A percentile compares a stretch with the other conserved stretches of the same genome.
These are phyloP conservation scores for Blastobotrys raffinosifermentans DNA, from an alignment of 1,139 yeast species.

Conservation along the genomic window DNA sequence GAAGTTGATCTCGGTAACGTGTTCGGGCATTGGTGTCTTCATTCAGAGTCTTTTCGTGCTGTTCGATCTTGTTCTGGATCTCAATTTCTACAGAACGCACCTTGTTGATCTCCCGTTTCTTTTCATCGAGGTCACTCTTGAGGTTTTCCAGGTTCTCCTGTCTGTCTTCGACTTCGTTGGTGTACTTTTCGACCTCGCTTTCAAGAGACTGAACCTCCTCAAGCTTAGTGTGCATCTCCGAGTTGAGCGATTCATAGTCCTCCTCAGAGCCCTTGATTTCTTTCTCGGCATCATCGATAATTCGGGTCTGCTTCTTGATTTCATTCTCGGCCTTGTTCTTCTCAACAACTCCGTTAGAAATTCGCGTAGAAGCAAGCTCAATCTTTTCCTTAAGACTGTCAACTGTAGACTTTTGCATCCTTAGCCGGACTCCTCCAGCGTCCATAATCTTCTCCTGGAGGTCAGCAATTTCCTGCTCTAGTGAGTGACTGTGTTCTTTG, in stretches of 20 bases:
- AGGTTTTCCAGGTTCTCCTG: conserved; percentile 37
- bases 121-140: conserved; percentile 45
- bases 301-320: conserved; percentile 47
- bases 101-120: conserved; percentile 50
- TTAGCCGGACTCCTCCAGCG: conserved; percentile 84
- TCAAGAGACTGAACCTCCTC: conserved; percentile 27
- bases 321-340: conserved; percentile 64
- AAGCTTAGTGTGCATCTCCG: conserved; percentile 34
- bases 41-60: conserved; percentile 41
- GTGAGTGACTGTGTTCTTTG: conserved; percentile 49
- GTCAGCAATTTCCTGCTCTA: conserved; percentile 52
- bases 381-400: conserved; percentile 67
- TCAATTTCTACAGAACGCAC: conserved; percentile 68
- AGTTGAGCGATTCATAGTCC: conserved; percentile 33
- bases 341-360: conserved; percentile 57
- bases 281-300: conserved; percentile 40
- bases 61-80: conserved; percentile 58
- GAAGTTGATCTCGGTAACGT: conserved; percentile 28
- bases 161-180: conserved; percentile 29
- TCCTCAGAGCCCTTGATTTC: conserved; percentile 26
- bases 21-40: conserved; percentile 40
- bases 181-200: conserved; percentile 32
- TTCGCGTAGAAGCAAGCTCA: conserved; percentile 53
- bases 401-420: conserved; percentile 76
- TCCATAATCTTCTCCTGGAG: conserved; percentile 79